These are phyloP conservation scores for Pseudocohnilembus persalinus DNA, from an alignment of 169 alveolate species.

Conservation along the genomic window DNA sequence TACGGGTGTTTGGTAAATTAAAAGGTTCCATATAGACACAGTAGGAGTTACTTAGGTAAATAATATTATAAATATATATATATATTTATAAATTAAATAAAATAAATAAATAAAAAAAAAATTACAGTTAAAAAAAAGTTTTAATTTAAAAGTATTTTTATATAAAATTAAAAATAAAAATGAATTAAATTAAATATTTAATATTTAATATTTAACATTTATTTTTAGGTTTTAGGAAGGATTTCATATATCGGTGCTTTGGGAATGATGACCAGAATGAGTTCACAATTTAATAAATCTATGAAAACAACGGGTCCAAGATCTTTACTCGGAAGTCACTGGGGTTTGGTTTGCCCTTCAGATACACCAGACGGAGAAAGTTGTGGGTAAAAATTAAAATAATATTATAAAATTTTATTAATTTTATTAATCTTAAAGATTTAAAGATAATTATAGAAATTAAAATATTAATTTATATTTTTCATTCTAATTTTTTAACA, in stretches of 20 bases:
- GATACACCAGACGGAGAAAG: conserved; percentile 99
- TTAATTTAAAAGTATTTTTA: too few relatives aligned
- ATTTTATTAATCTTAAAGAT: too few relatives aligned
- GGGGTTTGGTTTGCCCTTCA: conserved; percentile 99
- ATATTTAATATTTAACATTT: neutral
- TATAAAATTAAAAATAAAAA: neutral
- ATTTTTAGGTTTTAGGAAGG: conserved; percentile 90
- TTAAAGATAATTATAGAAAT: too few relatives aligned
- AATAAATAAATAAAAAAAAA: neutral
- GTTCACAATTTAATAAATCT: conserved; percentile 93
- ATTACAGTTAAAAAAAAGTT: too few relatives aligned
- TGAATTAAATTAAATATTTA: neutral
- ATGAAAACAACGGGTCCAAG: conserved; percentile 98
- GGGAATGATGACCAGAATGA: conserved; percentile 95
- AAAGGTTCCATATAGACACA: conserved; percentile 98
- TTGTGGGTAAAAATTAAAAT: too few relatives aligned
- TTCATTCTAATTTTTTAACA: too few relatives aligned
- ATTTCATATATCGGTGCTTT: conserved; percentile 96
- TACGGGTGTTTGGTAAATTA: conserved; percentile 99
- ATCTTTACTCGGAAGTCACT: conserved; percentile 98
- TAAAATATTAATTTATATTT: too few relatives aligned
- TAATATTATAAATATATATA: neutral
- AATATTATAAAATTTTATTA: too few relatives aligned
- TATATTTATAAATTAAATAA: neutral
- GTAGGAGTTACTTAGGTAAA: conserved; percentile 95